These are phyloP conservation scores for Carex cristatella DNA, from an alignment of 176 grass and related monocot species.

Conservation along the genomic window DNA sequence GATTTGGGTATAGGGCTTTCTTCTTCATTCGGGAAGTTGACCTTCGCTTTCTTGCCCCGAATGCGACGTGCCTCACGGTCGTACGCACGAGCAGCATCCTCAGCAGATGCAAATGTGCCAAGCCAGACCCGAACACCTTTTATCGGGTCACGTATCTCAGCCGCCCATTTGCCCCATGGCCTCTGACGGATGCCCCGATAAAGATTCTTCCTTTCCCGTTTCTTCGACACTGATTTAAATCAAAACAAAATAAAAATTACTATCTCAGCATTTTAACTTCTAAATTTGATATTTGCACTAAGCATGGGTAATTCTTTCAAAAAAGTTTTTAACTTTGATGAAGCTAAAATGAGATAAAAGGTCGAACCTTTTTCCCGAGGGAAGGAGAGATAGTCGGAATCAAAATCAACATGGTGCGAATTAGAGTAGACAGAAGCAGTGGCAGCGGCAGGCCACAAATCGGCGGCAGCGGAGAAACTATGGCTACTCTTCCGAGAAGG, in stretches of 20 bases:
- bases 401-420: neutral
- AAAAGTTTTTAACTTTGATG: too few species aligned
- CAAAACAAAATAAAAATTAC: neutral
- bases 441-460: slow-evolving; percentile 47
- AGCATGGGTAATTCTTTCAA: too few species aligned
- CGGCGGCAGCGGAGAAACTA: slow-evolving; percentile 22
- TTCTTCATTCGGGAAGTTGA: slow-evolving; percentile 79
- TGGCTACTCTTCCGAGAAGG: neutral
- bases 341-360: neutral
- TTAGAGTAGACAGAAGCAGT: neutral
- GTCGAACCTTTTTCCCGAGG: slow-evolving; percentile 28
- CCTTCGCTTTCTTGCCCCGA: slow-evolving; percentile 85
- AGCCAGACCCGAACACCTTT: slow-evolving; percentile 98
- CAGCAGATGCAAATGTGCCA: slow-evolving; percentile 75
- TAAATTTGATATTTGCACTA: neutral
- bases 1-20: neutral
- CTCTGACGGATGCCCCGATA: slow-evolving; percentile 75
- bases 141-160: slow-evolving; percentile 48
- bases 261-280: neutral
- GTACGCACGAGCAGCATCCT: slow-evolving; percentile 78
- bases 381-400: neutral
- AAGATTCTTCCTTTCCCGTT: slow-evolving; percentile 60
- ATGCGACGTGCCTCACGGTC: slow-evolving; percentile 80
- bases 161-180: slow-evolving; percentile 55
- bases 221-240: slow-evolving; percentile 19